Evolutionary conservation across 1,284 basidiomycete genomes (phyloP).

Genomic region (Malassezia yamatoensis): DNA sequence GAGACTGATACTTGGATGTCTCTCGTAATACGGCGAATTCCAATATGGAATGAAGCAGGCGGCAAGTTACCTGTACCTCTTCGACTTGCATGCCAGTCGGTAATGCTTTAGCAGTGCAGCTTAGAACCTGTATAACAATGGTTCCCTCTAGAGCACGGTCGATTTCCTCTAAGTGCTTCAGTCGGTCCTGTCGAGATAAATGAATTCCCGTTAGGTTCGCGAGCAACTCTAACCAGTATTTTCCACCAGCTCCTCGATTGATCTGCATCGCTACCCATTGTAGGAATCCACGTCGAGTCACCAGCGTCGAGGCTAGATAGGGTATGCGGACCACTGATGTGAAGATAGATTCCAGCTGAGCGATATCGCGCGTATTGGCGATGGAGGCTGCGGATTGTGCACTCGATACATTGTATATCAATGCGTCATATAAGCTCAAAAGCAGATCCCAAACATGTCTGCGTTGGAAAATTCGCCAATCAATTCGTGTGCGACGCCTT

Average conservation of each 20-base stretch:
- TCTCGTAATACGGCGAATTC: conserved; percentile 4
- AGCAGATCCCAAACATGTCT: conserved; percentile 79
- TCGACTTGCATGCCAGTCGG: not conserved
- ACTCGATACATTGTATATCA: not conserved
- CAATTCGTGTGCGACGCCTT: conserved; percentile 50
- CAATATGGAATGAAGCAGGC: not conserved
- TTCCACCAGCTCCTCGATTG: not conserved
- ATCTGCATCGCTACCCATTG: conserved; percentile 30
- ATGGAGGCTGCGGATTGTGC: not conserved
- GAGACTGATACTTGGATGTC: too few species aligned
- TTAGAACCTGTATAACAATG: conserved; percentile 13
- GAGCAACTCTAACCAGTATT: conserved; percentile 2
- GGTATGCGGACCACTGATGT: conserved; percentile 15
- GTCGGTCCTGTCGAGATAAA: conserved; percentile 12
- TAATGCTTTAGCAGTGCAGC: conserved; percentile 7
- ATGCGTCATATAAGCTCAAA: conserved; percentile 62
- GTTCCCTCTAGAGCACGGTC: conserved; percentile 18
- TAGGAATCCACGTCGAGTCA: conserved; percentile 23
- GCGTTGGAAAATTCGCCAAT: conserved; percentile 70
- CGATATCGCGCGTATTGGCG: not conserved
- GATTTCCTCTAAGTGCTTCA: conserved; percentile 19
- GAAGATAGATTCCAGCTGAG: conserved; percentile 13
- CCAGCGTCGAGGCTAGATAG: conserved; percentile 24
- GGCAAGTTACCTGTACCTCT: not conserved
- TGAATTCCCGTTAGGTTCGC: conserved; percentile 13